Evolutionary conservation across 1,284 basidiomycete genomes (phyloP).

Genomic region (Leccinum variabile): DNA sequence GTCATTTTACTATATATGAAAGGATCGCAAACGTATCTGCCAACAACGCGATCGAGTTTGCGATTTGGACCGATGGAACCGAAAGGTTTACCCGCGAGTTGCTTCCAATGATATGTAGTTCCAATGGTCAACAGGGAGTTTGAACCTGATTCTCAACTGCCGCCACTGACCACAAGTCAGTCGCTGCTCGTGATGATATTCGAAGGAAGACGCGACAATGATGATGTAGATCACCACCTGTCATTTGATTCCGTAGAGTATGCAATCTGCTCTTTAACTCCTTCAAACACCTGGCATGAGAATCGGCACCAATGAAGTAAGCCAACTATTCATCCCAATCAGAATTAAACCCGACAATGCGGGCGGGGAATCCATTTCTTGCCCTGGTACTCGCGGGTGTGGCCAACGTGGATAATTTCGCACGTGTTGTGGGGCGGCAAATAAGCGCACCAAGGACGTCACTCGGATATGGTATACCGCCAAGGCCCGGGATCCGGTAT

Average conservation of each 20-base stretch:
- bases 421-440: background rate
- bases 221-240: background rate
- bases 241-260: background rate
- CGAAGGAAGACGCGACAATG: background rate
- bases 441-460: background rate
- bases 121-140: background rate
- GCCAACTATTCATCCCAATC: background rate
- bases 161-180: background rate
- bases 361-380: background rate
- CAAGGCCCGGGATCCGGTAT: background rate
- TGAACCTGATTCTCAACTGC: background rate
- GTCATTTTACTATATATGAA: background rate
- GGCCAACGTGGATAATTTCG: background rate
- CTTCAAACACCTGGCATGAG: background rate
- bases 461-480: background rate
- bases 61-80: background rate
- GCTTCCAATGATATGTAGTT: background rate
- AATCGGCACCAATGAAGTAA: background rate
- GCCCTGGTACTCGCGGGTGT: background rate
- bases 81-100: background rate
- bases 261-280: background rate
- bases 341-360: background rate
- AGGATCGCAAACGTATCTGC: background rate
- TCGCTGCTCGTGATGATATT: background rate
- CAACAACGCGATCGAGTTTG: background rate